Percentiles rank a stretch among this genome's conserved stretches.
Evolutionary conservation across 306 rosid genomes (phyloP).

Genomic region (Calophaca sinica): DNA sequence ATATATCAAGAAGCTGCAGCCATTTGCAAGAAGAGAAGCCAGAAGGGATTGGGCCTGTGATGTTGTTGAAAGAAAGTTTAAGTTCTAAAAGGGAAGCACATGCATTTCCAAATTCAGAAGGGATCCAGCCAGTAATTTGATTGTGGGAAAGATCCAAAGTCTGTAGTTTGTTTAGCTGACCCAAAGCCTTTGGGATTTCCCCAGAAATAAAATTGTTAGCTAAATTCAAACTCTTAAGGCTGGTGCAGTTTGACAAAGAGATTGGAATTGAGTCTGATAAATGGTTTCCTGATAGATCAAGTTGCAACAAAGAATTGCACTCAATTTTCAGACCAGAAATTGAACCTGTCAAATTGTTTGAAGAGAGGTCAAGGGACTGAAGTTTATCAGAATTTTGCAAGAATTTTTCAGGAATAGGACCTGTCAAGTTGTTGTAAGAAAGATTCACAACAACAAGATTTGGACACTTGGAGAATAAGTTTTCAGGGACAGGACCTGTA

Average conservation of each 20-base stretch:
- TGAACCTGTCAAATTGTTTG: constrained; percentile 81
- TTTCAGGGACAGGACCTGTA: constrained; percentile 72
- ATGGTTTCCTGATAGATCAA: constrained; percentile 75
- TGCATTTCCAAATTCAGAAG: constrained; percentile 71
- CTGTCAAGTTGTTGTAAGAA: constrained; percentile 79
- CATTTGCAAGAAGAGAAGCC: constrained; percentile 72
- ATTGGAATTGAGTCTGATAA: constrained; percentile 71
- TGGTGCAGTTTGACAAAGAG: constrained; percentile 77
- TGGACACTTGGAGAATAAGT: constrained; percentile 71
- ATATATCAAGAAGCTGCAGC: constrained; percentile 74
- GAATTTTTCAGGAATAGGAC: constrained; percentile 69
- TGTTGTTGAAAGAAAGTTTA: constrained; percentile 73
- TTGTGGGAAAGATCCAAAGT: constrained; percentile 81
- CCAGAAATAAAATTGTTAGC: constrained; percentile 66
- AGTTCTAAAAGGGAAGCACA: constrained; percentile 80
- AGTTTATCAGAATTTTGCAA: constrained; percentile 64
- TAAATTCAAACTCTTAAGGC: constrained; percentile 64
- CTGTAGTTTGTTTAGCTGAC: constrained; percentile 67
- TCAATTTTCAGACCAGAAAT: constrained; percentile 66
- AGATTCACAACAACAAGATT: constrained; percentile 73
- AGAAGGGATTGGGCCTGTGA: constrained; percentile 76
- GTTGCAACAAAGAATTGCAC: constrained; percentile 68
- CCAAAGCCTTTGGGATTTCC: constrained; percentile 77
- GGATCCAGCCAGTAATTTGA: constrained; percentile 89
- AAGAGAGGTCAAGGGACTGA: constrained; percentile 78